A percentile compares a stretch with the other conserved stretches of the same genome.
phyloP scores from a whole-genome alignment of 1,139 yeast genomes.

The Debaryomyces subglobosus region DNA sequence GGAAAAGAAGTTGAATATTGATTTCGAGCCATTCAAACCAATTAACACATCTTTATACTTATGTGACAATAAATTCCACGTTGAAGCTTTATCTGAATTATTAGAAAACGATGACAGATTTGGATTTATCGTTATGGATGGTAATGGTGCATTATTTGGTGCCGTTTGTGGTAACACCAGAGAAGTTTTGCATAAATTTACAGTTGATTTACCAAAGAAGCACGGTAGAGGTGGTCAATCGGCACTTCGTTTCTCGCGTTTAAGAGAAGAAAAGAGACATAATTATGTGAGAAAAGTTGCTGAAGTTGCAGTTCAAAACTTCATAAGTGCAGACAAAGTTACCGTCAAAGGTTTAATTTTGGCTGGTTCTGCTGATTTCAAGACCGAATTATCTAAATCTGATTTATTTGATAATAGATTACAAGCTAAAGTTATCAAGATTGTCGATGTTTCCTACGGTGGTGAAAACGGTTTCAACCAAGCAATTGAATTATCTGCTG shows the following conservation, averaged over 20 bases:
- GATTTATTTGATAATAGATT: slow-evolving; percentile 91
- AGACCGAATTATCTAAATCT: slow-evolving; percentile 88
- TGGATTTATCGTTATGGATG: slow-evolving; percentile 98
- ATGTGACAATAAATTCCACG: slow-evolving; percentile 98
- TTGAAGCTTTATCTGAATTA: slow-evolving; percentile 92
- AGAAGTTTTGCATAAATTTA: slow-evolving; percentile 92
- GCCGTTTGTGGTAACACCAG: slow-evolving; percentile 96
- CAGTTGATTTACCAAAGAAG: slow-evolving; percentile 97
- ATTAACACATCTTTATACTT: slow-evolving; percentile 93
- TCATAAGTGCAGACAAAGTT: slow-evolving; percentile 89
- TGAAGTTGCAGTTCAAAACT: slow-evolving; percentile 96
- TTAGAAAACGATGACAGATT: slow-evolving; percentile 94
- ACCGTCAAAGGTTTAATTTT: slow-evolving; percentile 91
- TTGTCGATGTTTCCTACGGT: slow-evolving; percentile 97
- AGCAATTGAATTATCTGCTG: slow-evolving; percentile 96
- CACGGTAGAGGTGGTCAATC: slow-evolving; percentile 99
- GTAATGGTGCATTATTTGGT: slow-evolving; percentile 97
- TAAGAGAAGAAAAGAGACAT: slow-evolving; percentile 98
- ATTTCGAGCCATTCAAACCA: slow-evolving; percentile 97
- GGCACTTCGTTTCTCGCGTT: slow-evolving; percentile 96
- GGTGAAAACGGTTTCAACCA: slow-evolving; percentile 99
- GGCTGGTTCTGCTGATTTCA: slow-evolving; percentile 99
- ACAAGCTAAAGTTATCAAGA: slow-evolving; percentile 82
- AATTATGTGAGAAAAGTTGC: slow-evolving; percentile 98
- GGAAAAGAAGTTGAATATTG: slow-evolving; percentile 92